phyloP scores from a whole-genome alignment of 2,329 filamentous ascomycete genomes.

The Ceratocystis papillata region DNA sequence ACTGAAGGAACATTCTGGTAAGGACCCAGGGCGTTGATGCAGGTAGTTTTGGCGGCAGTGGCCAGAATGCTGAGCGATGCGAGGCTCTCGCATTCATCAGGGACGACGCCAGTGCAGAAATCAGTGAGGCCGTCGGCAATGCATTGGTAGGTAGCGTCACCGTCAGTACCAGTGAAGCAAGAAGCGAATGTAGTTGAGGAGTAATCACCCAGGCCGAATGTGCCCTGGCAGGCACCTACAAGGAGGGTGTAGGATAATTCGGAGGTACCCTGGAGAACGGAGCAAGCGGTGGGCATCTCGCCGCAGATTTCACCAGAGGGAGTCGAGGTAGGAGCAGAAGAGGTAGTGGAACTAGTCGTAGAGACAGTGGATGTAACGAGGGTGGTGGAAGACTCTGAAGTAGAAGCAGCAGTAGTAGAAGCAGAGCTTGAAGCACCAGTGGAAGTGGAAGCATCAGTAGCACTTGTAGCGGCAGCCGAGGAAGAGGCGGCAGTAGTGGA shows the following conservation, averaged over 20 bases:
- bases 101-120: constrained; percentile 7
- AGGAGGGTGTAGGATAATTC: not conserved
- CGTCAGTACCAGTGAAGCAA: constrained; percentile 11
- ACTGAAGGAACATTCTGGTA: constrained; percentile 9
- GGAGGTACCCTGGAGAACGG: constrained; percentile 1
- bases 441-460: not conserved
- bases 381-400: not conserved
- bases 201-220: constrained; percentile 12
- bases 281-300: constrained; percentile 16
- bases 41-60: not conserved
- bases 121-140: not conserved
- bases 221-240: constrained; percentile 11
- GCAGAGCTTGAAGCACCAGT: not conserved
- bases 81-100: constrained; percentile 7
- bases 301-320: not conserved
- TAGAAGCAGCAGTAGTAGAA: not conserved
- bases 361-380: not conserved
- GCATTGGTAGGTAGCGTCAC: constrained; percentile 17
- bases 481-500: not conserved
- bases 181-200: not conserved
- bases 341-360: not conserved
- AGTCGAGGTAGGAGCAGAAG: not conserved
- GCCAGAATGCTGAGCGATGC: constrained; percentile 5
- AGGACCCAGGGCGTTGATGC: constrained; percentile 15
- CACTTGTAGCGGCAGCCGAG: not conserved